A percentile compares a stretch with the other conserved stretches of the same genome.
Evolutionary conservation across 345 rosid species (phyloP).

Genomic region (Eucalyptus tenuipes): DNA sequence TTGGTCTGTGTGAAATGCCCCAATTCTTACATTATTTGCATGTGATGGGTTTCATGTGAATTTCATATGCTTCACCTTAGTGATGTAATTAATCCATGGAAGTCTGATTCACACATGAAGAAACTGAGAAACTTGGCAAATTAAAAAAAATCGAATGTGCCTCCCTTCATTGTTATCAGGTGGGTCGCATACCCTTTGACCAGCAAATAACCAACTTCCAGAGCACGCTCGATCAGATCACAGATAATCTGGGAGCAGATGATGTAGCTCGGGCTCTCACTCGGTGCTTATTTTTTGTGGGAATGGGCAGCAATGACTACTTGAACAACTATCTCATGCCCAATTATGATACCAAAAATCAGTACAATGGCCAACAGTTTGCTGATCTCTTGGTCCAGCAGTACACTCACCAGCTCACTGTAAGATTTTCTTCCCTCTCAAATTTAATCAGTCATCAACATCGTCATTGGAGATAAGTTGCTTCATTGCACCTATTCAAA

Average conservation of each 20-base stretch:
- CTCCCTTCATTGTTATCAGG: conserved; percentile 17
- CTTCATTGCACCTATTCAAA: not conserved
- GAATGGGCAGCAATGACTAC: conserved; percentile 99
- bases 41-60: not conserved
- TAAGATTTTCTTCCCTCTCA: not conserved
- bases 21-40: not conserved
- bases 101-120: not conserved
- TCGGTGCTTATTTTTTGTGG: conserved; percentile 64
- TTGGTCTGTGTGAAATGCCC: not conserved
- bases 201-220: conserved; percentile 75
- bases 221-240: conserved; percentile 59
- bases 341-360: conserved; percentile 60
- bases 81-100: not conserved
- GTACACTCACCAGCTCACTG: conserved; percentile 61
- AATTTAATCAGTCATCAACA: not conserved
- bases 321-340: conserved; percentile 96
- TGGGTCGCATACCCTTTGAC: conserved; percentile 82
- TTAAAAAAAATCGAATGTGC: not conserved
- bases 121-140: not conserved
- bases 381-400: conserved; percentile 62
- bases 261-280: conserved; percentile 35
- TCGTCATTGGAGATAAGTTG: not conserved
- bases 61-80: not conserved
- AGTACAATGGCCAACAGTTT: conserved; percentile 58
- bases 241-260: conserved; percentile 43